Evolutionary conservation across 495 filamentous ascomycete genomes (phyloP).

Genomic region (Hypoxylon trugodes): DNA sequence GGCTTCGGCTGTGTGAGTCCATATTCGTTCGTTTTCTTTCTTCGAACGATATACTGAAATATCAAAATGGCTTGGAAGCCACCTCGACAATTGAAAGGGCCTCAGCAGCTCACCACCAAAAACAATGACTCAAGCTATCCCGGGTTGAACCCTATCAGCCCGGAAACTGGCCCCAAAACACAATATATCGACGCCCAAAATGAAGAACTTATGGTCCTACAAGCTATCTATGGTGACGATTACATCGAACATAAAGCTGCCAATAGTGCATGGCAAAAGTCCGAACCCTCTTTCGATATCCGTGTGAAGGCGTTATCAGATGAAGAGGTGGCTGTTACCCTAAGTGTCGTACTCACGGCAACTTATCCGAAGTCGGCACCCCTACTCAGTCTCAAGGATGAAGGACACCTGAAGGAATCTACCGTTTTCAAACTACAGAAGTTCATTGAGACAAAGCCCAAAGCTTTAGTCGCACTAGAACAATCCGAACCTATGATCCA

Average conservation of each 20-base stretch:
- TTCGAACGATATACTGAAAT: constrained; percentile 33
- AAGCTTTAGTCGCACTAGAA: constrained; percentile 61
- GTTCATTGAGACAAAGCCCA: constrained; percentile 74
- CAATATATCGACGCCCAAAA: constrained; percentile 86
- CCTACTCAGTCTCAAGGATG: constrained; percentile 72
- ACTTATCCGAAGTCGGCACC: constrained; percentile 93
- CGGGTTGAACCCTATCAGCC: constrained; percentile 50
- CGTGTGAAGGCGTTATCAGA: constrained; percentile 75
- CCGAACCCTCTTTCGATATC: constrained; percentile 82
- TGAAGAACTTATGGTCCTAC: constrained; percentile 85
- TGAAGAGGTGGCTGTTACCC: constrained; percentile 66
- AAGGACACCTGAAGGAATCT: constrained; percentile 66
- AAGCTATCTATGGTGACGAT: constrained; percentile 93
- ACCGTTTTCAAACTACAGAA: constrained; percentile 73
- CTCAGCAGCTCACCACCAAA: constrained; percentile 45
- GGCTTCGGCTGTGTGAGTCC: constrained; percentile 46
- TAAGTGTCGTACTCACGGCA: constrained; percentile 79
- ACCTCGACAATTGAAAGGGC: constrained; percentile 51
- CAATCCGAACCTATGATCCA: constrained; percentile 89
- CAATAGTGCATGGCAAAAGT: constrained; percentile 89
- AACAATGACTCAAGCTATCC: constrained; percentile 52
- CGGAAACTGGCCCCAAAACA: constrained; percentile 51
- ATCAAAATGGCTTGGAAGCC: constrained; percentile 57
- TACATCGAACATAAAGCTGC: constrained; percentile 76
- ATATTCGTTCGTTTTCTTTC: constrained; percentile 34